Evolutionary conservation across 192 early-diverging fungal genomes (phyloP).

Genomic region (Mortierella alpina): DNA sequence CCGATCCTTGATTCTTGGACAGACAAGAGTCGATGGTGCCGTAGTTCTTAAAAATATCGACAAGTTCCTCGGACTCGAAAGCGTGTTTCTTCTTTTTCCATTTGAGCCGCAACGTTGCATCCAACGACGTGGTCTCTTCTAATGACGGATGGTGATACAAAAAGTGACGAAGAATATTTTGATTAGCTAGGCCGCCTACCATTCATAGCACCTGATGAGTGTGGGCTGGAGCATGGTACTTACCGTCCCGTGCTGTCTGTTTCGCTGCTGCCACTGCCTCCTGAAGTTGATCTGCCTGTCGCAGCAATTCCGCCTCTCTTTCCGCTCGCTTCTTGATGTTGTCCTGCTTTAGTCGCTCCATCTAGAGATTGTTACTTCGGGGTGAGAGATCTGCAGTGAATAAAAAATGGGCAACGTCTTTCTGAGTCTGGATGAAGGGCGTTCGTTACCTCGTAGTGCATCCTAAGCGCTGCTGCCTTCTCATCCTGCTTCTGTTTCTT

Average conservation of each 20-base stretch:
- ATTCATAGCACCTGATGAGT: neutral
- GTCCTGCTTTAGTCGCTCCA: slow-evolving; percentile 40
- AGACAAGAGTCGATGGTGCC: slow-evolving; percentile 57
- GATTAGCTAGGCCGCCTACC: neutral
- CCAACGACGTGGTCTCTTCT: slow-evolving; percentile 52
- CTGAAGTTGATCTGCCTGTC: slow-evolving; percentile 26
- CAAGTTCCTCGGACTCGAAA: slow-evolving; percentile 47
- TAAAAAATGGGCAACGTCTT: neutral
- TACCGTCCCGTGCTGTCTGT: slow-evolving; percentile 25
- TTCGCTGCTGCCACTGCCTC: slow-evolving; percentile 15
- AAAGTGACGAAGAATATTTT: neutral
- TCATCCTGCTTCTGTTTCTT: slow-evolving; percentile 58
- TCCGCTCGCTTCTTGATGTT: slow-evolving; percentile 21
- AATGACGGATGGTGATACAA: neutral
- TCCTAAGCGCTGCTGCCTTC: slow-evolving; percentile 41
- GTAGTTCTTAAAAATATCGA: slow-evolving; percentile 44
- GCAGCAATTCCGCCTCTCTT: slow-evolving; percentile 26
- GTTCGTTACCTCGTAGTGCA: slow-evolving; percentile 53
- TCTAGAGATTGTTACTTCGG: slow-evolving; percentile 6
- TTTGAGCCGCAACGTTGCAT: slow-evolving; percentile 59
- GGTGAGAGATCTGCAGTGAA: neutral
- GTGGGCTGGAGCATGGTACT: neutral
- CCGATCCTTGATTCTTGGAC: slow-evolving; percentile 54
- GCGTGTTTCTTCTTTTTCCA: slow-evolving; percentile 62
- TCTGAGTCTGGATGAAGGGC: neutral